Percentiles rank a stretch among this genome's conserved stretches.
phyloP scores from a whole-genome alignment of 2,329 filamentous ascomycete species.

The Penicillium sp. region DNA sequence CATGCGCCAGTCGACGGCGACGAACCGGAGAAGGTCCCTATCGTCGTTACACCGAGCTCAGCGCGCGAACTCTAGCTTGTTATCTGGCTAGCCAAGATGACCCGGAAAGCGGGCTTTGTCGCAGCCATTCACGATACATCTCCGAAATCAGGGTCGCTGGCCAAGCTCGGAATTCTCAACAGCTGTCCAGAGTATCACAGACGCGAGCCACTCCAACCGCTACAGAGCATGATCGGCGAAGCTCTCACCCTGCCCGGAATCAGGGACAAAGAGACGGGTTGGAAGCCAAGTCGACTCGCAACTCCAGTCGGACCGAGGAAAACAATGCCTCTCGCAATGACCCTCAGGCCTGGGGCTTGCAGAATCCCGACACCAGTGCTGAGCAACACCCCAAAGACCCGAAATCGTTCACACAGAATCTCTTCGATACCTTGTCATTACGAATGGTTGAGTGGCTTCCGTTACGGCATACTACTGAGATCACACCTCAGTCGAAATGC shows the following conservation, averaged over 20 bases:
- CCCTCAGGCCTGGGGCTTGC: conserved; percentile 7
- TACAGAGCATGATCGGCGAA: background rate
- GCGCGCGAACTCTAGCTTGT: conserved; percentile 72
- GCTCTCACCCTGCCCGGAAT: background rate
- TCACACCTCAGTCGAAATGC: conserved; percentile 14
- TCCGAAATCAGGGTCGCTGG: conserved; percentile 24
- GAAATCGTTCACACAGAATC: conserved; percentile 57
- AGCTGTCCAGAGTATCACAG: conserved; percentile 28
- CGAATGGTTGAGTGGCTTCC: conserved; percentile 45
- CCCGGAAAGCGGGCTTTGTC: conserved; percentile 64
- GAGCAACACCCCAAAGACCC: conserved; percentile 46
- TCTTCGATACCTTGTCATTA: conserved; percentile 46
- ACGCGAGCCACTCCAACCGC: conserved; percentile 9
- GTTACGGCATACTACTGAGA: conserved; percentile 28
- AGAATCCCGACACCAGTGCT: conserved; percentile 18
- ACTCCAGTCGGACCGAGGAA: background rate
- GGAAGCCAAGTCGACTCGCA: background rate
- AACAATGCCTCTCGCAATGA: background rate
- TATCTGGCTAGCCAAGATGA: conserved; percentile 76
- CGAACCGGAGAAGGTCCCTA: conserved; percentile 63
- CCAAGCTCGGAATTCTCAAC: conserved; percentile 23
- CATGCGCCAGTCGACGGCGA: conserved; percentile 73
- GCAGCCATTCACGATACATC: conserved; percentile 33
- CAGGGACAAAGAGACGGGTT: background rate
- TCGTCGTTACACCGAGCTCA: conserved; percentile 72